phyloP scores from a whole-genome alignment of 2,329 filamentous ascomycete species.

The Neofusicoccum laricinum region DNA sequence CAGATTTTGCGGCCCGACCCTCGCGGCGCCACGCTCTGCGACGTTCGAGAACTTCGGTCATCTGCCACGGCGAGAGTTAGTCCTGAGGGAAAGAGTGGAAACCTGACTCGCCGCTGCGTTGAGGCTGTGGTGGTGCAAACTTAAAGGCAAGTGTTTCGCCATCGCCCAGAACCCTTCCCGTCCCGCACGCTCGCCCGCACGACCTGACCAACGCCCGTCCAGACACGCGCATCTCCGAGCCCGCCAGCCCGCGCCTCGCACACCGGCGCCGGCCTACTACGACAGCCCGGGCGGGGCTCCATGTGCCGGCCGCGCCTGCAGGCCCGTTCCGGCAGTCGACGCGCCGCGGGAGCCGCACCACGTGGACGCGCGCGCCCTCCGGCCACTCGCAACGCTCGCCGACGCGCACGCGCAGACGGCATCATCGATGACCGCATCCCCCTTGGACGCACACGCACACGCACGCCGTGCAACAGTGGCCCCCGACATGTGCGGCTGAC shows the following conservation, averaged over 20 bases:
- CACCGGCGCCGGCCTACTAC: too few species aligned
- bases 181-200: neutral
- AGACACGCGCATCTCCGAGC: neutral
- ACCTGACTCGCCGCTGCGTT: neutral
- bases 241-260: neutral
- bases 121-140: neutral
- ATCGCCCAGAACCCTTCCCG: neutral
- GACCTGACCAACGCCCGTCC: neutral
- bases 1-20: conserved; percentile 8
- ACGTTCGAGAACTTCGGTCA: neutral
- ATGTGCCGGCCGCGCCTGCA: neutral
- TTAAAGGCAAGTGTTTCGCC: conserved; percentile 10
- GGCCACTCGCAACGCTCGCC: neutral
- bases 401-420: neutral
- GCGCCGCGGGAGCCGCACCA: neutral
- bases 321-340: neutral
- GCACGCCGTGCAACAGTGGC: neutral
- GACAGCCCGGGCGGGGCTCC: neutral
- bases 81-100: neutral
- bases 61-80: conserved; percentile 5
- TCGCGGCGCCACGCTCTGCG: neutral
- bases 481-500: neutral
- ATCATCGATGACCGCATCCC: neutral
- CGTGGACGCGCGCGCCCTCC: neutral
- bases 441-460: neutral